phyloP scores from a whole-genome alignment of 176 grass and related monocot species.

The Carex scoparia region DNA sequence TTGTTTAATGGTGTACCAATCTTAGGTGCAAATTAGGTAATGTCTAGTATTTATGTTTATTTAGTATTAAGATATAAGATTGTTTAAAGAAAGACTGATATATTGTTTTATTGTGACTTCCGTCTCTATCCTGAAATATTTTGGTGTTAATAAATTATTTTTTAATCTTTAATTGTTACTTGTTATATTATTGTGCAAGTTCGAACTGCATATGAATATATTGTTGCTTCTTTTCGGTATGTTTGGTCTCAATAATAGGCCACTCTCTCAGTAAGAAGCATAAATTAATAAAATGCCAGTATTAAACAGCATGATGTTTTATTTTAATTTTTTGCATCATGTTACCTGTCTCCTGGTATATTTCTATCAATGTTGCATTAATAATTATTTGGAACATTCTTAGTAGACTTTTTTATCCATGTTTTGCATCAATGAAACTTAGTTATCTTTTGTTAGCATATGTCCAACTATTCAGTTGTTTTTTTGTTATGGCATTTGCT shows the following conservation, averaged over 20 bases:
- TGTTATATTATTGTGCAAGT: background rate
- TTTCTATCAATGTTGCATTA: background rate
- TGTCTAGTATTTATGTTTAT: background rate
- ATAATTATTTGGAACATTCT: background rate
- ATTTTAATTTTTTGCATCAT: slow-evolving; percentile 3
- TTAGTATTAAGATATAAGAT: no score
- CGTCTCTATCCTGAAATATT: background rate
- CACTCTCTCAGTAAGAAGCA: slow-evolving; percentile 17
- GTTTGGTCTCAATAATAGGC: slow-evolving; percentile 12
- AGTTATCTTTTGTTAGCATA: background rate
- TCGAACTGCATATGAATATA: background rate
- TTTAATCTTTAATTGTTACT: background rate
- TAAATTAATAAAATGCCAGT: slow-evolving; percentile 26
- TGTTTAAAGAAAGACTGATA: background rate
- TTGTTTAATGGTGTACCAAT: background rate
- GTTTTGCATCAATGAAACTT: background rate
- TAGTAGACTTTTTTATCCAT: background rate
- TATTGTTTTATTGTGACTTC: background rate
- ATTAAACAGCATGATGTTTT: slow-evolving; percentile 35
- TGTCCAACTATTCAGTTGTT: background rate
- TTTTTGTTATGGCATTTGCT: background rate
- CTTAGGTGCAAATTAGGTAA: no score
- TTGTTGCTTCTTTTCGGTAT: slow-evolving; percentile 20
- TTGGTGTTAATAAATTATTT: background rate
- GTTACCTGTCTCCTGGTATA: slow-evolving; percentile 34